Base-by-base conservation (phyloP, 805 yeast species). In the Starmerella gropengiesseri region DNA sequence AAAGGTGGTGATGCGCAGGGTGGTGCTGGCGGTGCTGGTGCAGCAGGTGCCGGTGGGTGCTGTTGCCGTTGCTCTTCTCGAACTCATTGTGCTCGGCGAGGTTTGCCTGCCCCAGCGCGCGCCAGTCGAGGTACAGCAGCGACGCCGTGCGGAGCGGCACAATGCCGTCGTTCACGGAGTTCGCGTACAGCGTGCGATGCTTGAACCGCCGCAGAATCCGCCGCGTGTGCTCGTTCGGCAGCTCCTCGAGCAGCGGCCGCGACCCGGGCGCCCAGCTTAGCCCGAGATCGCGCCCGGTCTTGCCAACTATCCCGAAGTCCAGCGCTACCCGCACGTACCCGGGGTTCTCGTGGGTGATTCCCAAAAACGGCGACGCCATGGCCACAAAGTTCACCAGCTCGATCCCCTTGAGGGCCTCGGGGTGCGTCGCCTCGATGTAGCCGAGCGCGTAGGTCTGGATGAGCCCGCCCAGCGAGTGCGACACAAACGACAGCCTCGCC, bases 61-160 rank as follows among this genome's bases (percentile, higher is more conserved):
- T 34, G 20, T 34, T 34, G 11, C 14, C 29, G 25, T 34, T 34
- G 29, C 37, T 34, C 14, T 34, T 34, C 20, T 22, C 21, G 12
- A 34, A 34, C 18, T 11, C 57, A 65, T 41, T 70, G 63, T 36
- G 55, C 21, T 42, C 31, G 49, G 67, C 66, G 36, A 59, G 59
- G 7, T 65, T 60, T 1, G 78, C 79, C 37, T 69, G 68, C 3
- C 71, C 65, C 14, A 81, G 63, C 3, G 85, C 93, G 45, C 72
- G 71, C 81, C 94, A 86, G 59, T 91, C 97, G 12, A 91, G 60
- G 55, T 80, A 89, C 21, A 89, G 61, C 41, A 89, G 63, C 0
- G 96, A 85, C 0, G 95, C 77, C 0, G 98, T 91, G 40, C 97
- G 66, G 52, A 91, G 65, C 0, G 98, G 97, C 2, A 91, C 98